Evolutionary conservation across 768 basidiomycete species (phyloP).

Genomic region (Lactarius sp.): DNA sequence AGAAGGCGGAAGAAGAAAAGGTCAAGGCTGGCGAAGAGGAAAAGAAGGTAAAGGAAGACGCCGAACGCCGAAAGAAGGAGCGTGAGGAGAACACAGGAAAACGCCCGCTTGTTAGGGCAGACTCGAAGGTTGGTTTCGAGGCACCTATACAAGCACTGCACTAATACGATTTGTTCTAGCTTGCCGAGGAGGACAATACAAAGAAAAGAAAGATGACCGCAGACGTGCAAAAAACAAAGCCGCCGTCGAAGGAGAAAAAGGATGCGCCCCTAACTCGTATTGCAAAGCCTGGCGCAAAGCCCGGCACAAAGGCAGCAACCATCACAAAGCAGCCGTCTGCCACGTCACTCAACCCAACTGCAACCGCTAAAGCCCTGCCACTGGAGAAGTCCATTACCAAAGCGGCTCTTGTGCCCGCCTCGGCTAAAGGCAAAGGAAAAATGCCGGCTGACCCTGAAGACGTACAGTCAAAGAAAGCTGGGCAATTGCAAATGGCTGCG

Average conservation of each 20-base stretch:
- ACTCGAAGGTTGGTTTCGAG: slow-evolving; percentile 50
- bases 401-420: slow-evolving; percentile 36
- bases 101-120: slow-evolving; percentile 47
- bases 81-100: slow-evolving; percentile 74
- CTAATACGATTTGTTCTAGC: slow-evolving; percentile 10
- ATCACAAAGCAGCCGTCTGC: slow-evolving; percentile 21
- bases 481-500: slow-evolving; percentile 68
- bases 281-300: slow-evolving; percentile 32
- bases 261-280: slow-evolving; percentile 29
- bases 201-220: slow-evolving; percentile 65
- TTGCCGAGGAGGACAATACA: slow-evolving; percentile 59
- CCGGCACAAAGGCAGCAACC: slow-evolving; percentile 30
- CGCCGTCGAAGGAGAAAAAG: slow-evolving; percentile 50
- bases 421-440: slow-evolving; percentile 49
- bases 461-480: slow-evolving; percentile 55
- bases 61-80: slow-evolving; percentile 75
- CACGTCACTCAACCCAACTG: slow-evolving; percentile 7
- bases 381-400: slow-evolving; percentile 35
- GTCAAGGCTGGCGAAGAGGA: slow-evolving; percentile 59
- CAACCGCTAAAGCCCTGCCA: slow-evolving; percentile 26
- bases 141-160: not conserved
- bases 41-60: slow-evolving; percentile 64
- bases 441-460: slow-evolving; percentile 39
- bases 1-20: slow-evolving; percentile 78
- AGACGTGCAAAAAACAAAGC: slow-evolving; percentile 44